Evolutionary conservation across 495 filamentous ascomycete species (phyloP), one percentile per base, ranked within the genome.

Genomic region (Apiosordaria backusii): DNA sequence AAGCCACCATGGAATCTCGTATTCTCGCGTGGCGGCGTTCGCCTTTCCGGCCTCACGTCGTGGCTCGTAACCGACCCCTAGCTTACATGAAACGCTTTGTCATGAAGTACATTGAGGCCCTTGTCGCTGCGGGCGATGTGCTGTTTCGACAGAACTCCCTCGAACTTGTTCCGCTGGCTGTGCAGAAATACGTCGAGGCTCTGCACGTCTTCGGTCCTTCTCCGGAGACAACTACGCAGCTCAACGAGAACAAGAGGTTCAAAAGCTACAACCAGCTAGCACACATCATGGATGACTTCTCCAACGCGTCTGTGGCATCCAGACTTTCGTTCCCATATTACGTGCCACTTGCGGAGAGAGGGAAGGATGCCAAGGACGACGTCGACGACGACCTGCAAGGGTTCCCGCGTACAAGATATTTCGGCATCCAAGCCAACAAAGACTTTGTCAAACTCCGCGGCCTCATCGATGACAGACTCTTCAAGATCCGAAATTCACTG

Each of bases 71-170:
- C 0, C 35, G 75, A 5, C 74, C 77, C 0, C 21, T 67, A 19
- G 71, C 74, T 0, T 81, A 79, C 70, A 78, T 78, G 77, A 77
- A 74, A 61, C 58, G 70, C 25, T 52, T 77, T 15, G 72, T 69
- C 26, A 72, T 80, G 63, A 75, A 74, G 40, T 81, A 79, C 65
- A 71, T 80, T 27, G 65, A 75, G 62, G 76, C 74, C 35, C 67
- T 81, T 0, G 68, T 82, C 24, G 77, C 66, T 10, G 50, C 18
- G 1, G 79, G 79, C 0, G 80, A 82, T 64, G 15, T 58, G 16
- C 69, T 64, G 22, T 82, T 79, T 18, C 50, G 50, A 3, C 50
- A 18, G 3, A 18, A 18, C 4, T 4, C 50, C 4, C 4, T 53
- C 4, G 50, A 53, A 21, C 3, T 4, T 13, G 3, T 53, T 4